Percentiles rank a stretch among this genome's conserved stretches.
phyloP scores from a whole-genome alignment of 2,329 filamentous ascomycete species.

The Calonectria montana region DNA sequence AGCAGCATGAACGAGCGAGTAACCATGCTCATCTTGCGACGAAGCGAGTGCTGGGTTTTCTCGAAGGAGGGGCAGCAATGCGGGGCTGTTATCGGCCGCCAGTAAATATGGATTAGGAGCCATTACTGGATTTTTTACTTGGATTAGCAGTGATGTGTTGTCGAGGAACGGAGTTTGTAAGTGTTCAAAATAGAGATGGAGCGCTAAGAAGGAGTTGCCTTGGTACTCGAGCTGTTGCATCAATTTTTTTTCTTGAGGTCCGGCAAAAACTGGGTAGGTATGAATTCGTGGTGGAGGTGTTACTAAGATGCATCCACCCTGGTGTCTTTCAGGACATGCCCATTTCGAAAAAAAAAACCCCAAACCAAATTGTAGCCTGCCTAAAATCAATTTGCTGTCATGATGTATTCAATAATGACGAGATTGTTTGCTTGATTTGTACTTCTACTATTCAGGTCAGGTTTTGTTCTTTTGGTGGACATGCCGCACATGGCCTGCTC shows the following conservation, averaged over 20 bases:
- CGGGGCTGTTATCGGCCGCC: slow-evolving; percentile 83
- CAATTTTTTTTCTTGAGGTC: neutral
- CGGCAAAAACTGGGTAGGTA: neutral
- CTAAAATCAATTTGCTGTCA: neutral
- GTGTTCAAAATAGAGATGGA: neutral
- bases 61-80: slow-evolving; percentile 79
- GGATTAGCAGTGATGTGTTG: neutral
- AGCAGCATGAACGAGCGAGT: slow-evolving; percentile 93
- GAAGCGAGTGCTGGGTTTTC: slow-evolving; percentile 81
- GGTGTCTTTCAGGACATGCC: neutral
- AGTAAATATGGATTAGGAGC: slow-evolving; percentile 75
- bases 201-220: neutral
- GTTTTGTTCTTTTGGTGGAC: neutral
- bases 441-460: neutral
- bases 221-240: neutral
- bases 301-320: slow-evolving; percentile 2
- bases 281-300: neutral
- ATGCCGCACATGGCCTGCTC: neutral
- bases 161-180: neutral
- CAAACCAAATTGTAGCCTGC: neutral
- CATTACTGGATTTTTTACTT: slow-evolving; percentile 49
- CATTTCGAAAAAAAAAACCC: neutral
- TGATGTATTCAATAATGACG: neutral
- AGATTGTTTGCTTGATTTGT: neutral
- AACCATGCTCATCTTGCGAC: slow-evolving; percentile 89